Conservation (phyloP, 225 moss, liverwort and hornwort species). For the Straminergon stramineum region DNA sequence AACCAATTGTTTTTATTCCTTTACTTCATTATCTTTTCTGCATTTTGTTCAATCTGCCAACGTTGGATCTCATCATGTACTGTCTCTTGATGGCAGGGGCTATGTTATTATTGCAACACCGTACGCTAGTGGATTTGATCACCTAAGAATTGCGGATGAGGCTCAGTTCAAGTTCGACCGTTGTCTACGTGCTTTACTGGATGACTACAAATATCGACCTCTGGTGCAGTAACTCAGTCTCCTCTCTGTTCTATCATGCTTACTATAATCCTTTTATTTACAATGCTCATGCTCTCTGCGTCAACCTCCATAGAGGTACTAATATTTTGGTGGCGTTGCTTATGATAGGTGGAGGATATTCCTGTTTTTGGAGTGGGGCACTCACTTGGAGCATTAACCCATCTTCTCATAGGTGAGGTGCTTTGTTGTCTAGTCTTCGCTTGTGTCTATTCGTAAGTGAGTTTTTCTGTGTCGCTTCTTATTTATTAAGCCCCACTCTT, state of each 20-base stretch:
- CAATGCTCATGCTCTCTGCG: not conserved
- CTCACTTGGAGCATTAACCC: slow-evolving; percentile 72
- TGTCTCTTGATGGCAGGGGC: slow-evolving; percentile 26
- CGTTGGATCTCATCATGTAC: not conserved
- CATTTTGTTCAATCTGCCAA: not conserved
- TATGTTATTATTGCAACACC: slow-evolving; percentile 79
- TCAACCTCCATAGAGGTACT: not conserved
- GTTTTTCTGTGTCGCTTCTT: not conserved
- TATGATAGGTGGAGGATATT: slow-evolving; percentile 49
- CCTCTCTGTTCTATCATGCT: not conserved
- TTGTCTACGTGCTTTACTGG: slow-evolving; percentile 43
- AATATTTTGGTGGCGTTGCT: not conserved
- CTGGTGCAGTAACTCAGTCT: slow-evolving; percentile 22
- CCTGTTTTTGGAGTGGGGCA: slow-evolving; percentile 82
- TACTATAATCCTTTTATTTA: not conserved
- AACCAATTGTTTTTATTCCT: not conserved
- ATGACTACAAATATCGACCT: slow-evolving; percentile 41
- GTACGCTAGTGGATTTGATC: slow-evolving; percentile 83
- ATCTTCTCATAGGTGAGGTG: slow-evolving; percentile 65
- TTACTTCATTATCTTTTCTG: not conserved
- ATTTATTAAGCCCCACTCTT: not conserved
- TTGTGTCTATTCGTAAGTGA: not conserved
- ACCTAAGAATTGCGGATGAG: slow-evolving; percentile 84
- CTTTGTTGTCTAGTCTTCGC: not conserved
- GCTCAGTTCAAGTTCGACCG: slow-evolving; percentile 90